Conservation (phyloP, 2,329 filamentous ascomycete genomes). For the Fusarium sp. region DNA sequence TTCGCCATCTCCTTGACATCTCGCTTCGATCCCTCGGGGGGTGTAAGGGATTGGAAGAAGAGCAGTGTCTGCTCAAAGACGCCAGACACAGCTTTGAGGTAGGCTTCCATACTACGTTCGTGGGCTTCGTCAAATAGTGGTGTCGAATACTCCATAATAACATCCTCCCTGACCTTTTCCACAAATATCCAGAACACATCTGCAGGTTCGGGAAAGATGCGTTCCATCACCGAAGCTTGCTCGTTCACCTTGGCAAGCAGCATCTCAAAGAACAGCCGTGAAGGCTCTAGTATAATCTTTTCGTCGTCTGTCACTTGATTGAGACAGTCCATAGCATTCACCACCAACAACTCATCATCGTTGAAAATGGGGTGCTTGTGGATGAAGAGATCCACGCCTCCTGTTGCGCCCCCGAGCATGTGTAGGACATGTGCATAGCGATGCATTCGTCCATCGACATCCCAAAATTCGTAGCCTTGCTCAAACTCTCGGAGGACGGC, state of each 20-base stretch:
- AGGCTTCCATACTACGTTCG: slow-evolving; percentile 78
- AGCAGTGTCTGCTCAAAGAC: slow-evolving; percentile 88
- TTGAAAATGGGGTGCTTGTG: slow-evolving; percentile 88
- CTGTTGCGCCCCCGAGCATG: slow-evolving; percentile 82
- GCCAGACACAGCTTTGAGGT: slow-evolving; percentile 87
- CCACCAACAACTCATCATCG: slow-evolving; percentile 74
- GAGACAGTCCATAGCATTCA: slow-evolving; percentile 83
- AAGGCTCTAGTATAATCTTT: slow-evolving; percentile 79
- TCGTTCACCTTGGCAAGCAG: slow-evolving; percentile 84
- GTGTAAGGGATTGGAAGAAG: slow-evolving; percentile 78
- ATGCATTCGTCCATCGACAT: slow-evolving; percentile 89
- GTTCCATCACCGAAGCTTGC: slow-evolving; percentile 82
- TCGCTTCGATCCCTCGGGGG: slow-evolving; percentile 72
- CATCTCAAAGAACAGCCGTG: slow-evolving; percentile 82
- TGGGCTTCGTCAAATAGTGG: slow-evolving; percentile 90
- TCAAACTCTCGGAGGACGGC: slow-evolving; percentile 93
- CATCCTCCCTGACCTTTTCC: slow-evolving; percentile 84
- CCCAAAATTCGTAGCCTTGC: slow-evolving; percentile 88
- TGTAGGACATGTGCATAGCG: slow-evolving; percentile 90
- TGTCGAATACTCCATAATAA: slow-evolving; percentile 88
- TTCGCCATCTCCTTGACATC: slow-evolving; percentile 75
- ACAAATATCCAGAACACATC: slow-evolving; percentile 83
- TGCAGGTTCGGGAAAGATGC: slow-evolving; percentile 80
- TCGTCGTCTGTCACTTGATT: slow-evolving; percentile 74
- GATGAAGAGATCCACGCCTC: slow-evolving; percentile 86